Percentiles rank a stretch among this genome's conserved stretches.
Conservation (phyloP, 371 early-diverging fungal genomes). For the Mucor piriformis region DNA sequence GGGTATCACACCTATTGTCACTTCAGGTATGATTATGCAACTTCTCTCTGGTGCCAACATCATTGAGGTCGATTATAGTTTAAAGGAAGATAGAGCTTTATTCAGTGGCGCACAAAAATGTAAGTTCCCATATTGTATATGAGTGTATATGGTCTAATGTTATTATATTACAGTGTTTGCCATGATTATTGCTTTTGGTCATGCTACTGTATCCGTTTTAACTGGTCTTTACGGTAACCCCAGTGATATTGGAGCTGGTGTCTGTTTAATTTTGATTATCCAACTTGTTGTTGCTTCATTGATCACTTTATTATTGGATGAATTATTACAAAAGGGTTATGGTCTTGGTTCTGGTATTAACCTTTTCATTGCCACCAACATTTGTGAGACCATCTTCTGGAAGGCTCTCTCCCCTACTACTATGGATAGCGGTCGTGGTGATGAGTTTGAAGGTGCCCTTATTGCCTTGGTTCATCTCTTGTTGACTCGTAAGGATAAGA, state of each 20-base stretch:
- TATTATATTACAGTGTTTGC: constrained; percentile 70
- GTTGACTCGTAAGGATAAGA: constrained; percentile 97
- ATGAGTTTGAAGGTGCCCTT: constrained; percentile 99
- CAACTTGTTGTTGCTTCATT: constrained; percentile 98
- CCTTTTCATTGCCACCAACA: constrained; percentile 99
- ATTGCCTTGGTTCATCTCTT: constrained; percentile 97
- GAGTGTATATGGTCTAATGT: background rate
- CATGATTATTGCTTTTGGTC: constrained; percentile 96
- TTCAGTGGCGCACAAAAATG: constrained; percentile 98
- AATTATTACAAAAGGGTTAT: constrained; percentile 99
- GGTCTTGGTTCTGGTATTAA: constrained; percentile 99
- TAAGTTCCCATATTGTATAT: constrained; percentile 51
- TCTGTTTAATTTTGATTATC: constrained; percentile 93
- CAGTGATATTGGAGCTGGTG: constrained; percentile 93
- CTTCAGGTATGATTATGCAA: constrained; percentile 99
- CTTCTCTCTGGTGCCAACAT: constrained; percentile 96
- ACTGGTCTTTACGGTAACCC: constrained; percentile 99
- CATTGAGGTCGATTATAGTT: constrained; percentile 97
- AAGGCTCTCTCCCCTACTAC: constrained; percentile 99
- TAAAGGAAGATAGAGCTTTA: constrained; percentile 99
- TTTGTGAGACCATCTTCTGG: constrained; percentile 99
- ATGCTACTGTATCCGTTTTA: constrained; percentile 98
- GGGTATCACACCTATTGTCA: constrained; percentile 99
- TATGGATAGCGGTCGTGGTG: constrained; percentile 97
- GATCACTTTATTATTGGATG: constrained; percentile 99